Evolutionary conservation across 495 filamentous ascomycete species (phyloP).

Genomic region (Rusavskia elegans): DNA sequence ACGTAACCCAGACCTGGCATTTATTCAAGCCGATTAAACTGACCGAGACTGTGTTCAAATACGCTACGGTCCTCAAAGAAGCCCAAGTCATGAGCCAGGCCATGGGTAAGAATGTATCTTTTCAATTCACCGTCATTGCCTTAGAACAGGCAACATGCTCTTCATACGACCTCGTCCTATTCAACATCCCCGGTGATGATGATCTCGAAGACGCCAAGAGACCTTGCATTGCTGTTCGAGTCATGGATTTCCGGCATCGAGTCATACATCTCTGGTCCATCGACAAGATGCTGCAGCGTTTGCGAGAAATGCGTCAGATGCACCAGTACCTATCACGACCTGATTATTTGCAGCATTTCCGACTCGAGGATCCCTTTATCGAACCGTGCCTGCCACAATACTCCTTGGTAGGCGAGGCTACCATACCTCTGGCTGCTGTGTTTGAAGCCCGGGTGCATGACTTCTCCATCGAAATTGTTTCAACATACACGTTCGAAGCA

Average conservation of each 20-base stretch:
- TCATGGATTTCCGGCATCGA: slow-evolving; percentile 77
- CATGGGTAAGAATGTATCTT: slow-evolving; percentile 84
- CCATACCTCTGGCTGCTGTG: slow-evolving; percentile 83
- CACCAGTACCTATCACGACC: slow-evolving; percentile 91
- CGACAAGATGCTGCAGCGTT: slow-evolving; percentile 74
- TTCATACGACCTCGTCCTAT: slow-evolving; percentile 90
- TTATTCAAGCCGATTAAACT: slow-evolving; percentile 79
- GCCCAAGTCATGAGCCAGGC: slow-evolving; percentile 96
- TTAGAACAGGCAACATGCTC: slow-evolving; percentile 77
- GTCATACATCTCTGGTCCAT: slow-evolving; percentile 91
- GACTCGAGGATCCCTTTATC: slow-evolving; percentile 58
- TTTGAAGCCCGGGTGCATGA: slow-evolving; percentile 94
- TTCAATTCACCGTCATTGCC: slow-evolving; percentile 88
- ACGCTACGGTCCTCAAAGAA: slow-evolving; percentile 79
- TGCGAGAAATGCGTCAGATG: slow-evolving; percentile 88
- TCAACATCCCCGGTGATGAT: slow-evolving; percentile 80
- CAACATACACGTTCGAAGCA: slow-evolving; percentile 79
- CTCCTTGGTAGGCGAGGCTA: slow-evolving; percentile 83
- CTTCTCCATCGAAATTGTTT: slow-evolving; percentile 75
- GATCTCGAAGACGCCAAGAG: slow-evolving; percentile 76
- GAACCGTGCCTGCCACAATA: slow-evolving; percentile 82
- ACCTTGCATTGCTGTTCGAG: slow-evolving; percentile 79
- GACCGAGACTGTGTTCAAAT: slow-evolving; percentile 81
- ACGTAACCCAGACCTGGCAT: slow-evolving; percentile 58
- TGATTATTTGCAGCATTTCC: slow-evolving; percentile 64